Evolutionary conservation across 176 grass and related monocot species (phyloP).

Genomic region (Aegilops bicornis): DNA sequence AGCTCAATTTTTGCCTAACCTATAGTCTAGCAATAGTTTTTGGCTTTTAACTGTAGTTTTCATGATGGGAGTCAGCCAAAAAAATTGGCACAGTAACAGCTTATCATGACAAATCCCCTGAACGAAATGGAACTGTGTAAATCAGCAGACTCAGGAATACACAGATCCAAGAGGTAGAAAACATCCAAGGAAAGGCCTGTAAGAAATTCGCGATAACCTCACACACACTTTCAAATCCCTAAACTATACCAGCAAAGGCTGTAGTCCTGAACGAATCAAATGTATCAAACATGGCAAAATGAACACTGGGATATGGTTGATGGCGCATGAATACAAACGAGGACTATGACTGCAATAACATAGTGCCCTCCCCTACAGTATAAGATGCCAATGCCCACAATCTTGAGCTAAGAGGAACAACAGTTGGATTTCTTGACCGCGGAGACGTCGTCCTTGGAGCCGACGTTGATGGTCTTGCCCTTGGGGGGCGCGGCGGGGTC

Average conservation of each 20-base stretch:
- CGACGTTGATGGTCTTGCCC: slow-evolving; percentile 48
- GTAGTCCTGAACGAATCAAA: slow-evolving; percentile 39
- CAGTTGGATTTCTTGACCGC: slow-evolving; percentile 53
- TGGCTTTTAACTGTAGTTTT: not conserved
- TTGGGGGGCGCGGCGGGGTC: slow-evolving; percentile 43
- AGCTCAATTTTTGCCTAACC: no score
- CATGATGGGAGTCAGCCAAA: not conserved
- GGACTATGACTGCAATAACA: slow-evolving; percentile 22
- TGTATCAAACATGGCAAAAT: slow-evolving; percentile 37
- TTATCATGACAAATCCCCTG: not conserved
- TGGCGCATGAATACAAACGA: slow-evolving; percentile 28
- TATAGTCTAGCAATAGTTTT: not conserved
- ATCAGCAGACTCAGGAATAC: not conserved
- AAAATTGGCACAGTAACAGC: not conserved
- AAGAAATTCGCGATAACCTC: not conserved
- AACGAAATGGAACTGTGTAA: not conserved
- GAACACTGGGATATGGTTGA: not conserved
- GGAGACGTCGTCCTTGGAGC: slow-evolving; percentile 58
- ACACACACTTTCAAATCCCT: slow-evolving; percentile 8
- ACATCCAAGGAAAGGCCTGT: not conserved
- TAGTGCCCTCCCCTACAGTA: slow-evolving; percentile 3
- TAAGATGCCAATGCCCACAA: not conserved
- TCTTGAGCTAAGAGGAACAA: slow-evolving; percentile 46
- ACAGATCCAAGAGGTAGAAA: not conserved
- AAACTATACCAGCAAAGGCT: slow-evolving; percentile 25